A percentile compares a stretch with the other conserved stretches of the same genome.
phyloP scores from a whole-genome alignment of 1,284 basidiomycete genomes.

The Cutaneotrichosporon cutaneum region DNA sequence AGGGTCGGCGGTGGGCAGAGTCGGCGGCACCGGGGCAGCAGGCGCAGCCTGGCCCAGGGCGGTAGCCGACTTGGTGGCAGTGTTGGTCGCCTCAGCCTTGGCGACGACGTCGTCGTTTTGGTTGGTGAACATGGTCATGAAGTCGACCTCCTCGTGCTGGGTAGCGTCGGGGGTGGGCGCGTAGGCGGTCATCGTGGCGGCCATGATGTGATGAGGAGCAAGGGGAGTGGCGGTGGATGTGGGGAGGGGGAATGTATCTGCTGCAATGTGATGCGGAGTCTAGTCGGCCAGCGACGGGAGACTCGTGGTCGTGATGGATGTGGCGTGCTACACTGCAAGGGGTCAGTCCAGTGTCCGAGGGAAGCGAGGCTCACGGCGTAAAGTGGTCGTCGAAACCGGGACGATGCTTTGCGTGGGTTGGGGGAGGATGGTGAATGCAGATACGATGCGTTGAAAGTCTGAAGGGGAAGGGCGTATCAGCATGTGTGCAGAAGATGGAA shows the following conservation, averaged over 20 bases:
- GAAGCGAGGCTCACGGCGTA: background rate
- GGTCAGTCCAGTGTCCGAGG: background rate
- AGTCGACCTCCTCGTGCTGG: conserved; percentile 25
- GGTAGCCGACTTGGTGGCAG: background rate
- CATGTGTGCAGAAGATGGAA: conserved; percentile 4
- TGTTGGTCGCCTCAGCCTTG: conserved; percentile 3
- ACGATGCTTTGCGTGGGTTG: conserved; percentile 1
- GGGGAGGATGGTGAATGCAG: background rate
- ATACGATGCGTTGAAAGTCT: conserved; percentile 2
- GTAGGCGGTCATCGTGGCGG: conserved; percentile 15
- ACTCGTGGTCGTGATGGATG: conserved; percentile 3
- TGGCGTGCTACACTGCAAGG: background rate
- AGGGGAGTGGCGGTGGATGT: background rate
- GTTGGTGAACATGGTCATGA: conserved; percentile 29
- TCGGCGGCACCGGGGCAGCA: conserved; percentile 1
- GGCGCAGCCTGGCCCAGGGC: background rate
- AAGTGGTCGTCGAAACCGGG: conserved; percentile 7
- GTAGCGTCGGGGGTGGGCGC: conserved; percentile 9
- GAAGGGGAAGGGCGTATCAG: background rate
- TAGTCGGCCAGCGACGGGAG: conserved; percentile 9
- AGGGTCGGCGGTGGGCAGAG: conserved; percentile 14
- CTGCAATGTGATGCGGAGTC: conserved; percentile 5
- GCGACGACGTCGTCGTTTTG: conserved; percentile 18
- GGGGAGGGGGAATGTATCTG: conserved; percentile 2
- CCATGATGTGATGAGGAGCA: background rate